These are phyloP conservation scores for Nakataea oryzae DNA, from an alignment of 2,329 filamentous ascomycete species.

Conservation along the genomic window DNA sequence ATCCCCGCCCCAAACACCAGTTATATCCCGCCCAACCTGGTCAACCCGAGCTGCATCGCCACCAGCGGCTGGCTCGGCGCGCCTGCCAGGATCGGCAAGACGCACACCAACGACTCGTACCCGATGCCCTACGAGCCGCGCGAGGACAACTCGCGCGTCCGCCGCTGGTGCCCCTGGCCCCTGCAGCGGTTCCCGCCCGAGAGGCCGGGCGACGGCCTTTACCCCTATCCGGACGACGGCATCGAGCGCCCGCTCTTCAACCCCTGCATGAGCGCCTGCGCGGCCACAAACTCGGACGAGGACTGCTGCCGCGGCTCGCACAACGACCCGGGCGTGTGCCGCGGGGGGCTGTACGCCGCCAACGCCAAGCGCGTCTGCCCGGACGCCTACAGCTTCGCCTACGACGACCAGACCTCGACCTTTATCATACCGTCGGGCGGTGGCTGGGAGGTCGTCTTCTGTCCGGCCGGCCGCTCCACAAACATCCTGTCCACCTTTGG, in stretches of 20 bases:
- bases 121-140: constrained; percentile 57
- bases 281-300: constrained; percentile 51
- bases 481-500: constrained; percentile 45
- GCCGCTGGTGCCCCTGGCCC: constrained; percentile 72
- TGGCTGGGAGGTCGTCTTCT: constrained; percentile 71
- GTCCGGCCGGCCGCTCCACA: constrained; percentile 52
- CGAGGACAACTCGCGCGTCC: constrained; percentile 45
- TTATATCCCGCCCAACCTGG: constrained; percentile 65
- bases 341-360: constrained; percentile 56
- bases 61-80: constrained; percentile 51
- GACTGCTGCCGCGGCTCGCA: constrained; percentile 71
- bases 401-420: constrained; percentile 47
- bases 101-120: constrained; percentile 54
- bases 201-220: constrained; percentile 65
- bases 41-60: constrained; percentile 67
- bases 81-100: constrained; percentile 36
- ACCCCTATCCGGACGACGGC: constrained; percentile 69
- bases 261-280: constrained; percentile 69
- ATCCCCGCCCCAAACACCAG: constrained; percentile 50
- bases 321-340: constrained; percentile 51
- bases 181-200: constrained; percentile 57
- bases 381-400: constrained; percentile 73
- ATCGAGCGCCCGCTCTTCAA: constrained; percentile 62
- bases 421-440: constrained; percentile 57
- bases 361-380: constrained; percentile 68